These are phyloP conservation scores for Fraxinus quadrangulata DNA, from an alignment of 257 asterid genomes.

Conservation along the genomic window DNA sequence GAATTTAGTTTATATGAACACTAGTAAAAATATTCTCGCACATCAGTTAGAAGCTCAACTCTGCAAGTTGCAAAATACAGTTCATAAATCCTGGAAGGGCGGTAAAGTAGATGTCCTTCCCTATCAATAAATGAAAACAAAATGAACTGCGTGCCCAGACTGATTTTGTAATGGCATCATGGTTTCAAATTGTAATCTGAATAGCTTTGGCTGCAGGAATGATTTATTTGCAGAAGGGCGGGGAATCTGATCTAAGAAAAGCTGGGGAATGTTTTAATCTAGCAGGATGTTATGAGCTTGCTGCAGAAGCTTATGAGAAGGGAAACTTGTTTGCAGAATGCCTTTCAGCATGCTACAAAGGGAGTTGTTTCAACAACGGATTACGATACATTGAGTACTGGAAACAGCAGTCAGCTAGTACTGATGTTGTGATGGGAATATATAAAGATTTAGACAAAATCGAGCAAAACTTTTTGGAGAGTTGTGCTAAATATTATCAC, in stretches of 20 bases:
- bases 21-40: too few relatives aligned
- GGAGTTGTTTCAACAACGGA: slow-evolving; percentile 46
- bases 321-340: slow-evolving; percentile 50
- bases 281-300: slow-evolving; percentile 47
- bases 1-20: background rate
- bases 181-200: background rate
- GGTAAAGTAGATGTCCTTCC: too few relatives aligned
- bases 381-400: slow-evolving; percentile 50
- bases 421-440: background rate
- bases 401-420: slow-evolving; percentile 42
- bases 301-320: slow-evolving; percentile 49
- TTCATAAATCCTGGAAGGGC: too few relatives aligned
- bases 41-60: too few relatives aligned
- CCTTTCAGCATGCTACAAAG: slow-evolving; percentile 48
- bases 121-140: too few relatives aligned
- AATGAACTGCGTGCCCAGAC: too few relatives aligned
- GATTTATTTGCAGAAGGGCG: slow-evolving; percentile 55
- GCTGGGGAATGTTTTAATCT: slow-evolving; percentile 65
- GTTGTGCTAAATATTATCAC: slow-evolving; percentile 39
- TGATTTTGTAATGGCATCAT: too few relatives aligned
- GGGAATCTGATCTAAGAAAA: slow-evolving; percentile 36
- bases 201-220: slow-evolving; percentile 38
- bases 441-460: slow-evolving; percentile 33
- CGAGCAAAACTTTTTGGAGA: slow-evolving; percentile 49
- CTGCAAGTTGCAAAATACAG: too few relatives aligned